Evolutionary conservation across 108 stramenopile species (phyloP).

Genomic region (Asterionellopsis glacialis): DNA sequence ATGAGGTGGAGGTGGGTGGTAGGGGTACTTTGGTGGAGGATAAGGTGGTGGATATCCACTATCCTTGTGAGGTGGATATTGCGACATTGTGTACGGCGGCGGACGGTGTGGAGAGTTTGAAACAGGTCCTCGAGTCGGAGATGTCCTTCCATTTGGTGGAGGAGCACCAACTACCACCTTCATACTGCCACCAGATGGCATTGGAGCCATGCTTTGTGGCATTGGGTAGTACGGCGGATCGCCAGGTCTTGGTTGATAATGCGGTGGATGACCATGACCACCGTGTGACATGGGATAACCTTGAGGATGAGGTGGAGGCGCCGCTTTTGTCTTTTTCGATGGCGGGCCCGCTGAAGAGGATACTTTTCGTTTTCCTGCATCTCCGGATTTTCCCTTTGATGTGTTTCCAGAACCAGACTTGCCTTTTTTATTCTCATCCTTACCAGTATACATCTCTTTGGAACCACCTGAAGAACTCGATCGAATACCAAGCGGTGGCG

Average conservation of each 20-base stretch:
- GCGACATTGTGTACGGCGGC: conserved; percentile 1
- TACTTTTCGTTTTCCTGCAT: not conserved
- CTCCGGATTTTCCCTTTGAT: not conserved
- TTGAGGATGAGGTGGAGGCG: not conserved
- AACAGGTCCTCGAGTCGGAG: conserved; percentile 19
- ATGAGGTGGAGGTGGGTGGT: conserved; percentile 18
- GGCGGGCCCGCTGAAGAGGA: not conserved
- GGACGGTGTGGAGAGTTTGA: conserved; percentile 21
- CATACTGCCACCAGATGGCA: conserved; percentile 44
- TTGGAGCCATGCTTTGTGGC: conserved; percentile 22
- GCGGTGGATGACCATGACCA: not conserved
- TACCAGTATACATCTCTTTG: not conserved
- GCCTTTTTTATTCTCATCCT: not conserved
- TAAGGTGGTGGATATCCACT: conserved; percentile 2
- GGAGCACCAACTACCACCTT: conserved; percentile 45
- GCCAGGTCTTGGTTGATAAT: not conserved
- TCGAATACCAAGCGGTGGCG: conserved; percentile 19
- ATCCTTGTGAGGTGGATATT: too few species aligned
- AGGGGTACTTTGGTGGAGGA: conserved; percentile 3
- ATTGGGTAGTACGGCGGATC: conserved; percentile 12
- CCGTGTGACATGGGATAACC: conserved; percentile 2
- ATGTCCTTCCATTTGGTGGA: conserved; percentile 28
- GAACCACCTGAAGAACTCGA: conserved; percentile 16
- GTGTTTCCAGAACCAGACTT: not conserved
- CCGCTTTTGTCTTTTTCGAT: conserved; percentile 1